Evolutionary conservation across 805 yeast genomes (phyloP).

Genomic region (Lipomyces sp.): DNA sequence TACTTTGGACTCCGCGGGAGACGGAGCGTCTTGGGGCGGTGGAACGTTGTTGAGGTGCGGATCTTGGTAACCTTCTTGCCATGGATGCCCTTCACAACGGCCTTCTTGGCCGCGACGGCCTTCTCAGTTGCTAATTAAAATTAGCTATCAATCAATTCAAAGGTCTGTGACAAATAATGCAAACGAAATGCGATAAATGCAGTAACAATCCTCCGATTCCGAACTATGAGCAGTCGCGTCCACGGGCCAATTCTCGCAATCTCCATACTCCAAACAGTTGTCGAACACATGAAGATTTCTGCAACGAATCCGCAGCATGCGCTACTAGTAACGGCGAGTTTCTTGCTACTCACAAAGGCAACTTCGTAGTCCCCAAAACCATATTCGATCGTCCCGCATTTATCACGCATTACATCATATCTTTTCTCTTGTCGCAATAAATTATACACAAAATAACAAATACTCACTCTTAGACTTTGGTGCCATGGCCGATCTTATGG

Average conservation of each 20-base stretch:
- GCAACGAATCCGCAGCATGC: too few relatives aligned
- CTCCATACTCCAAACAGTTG: background rate
- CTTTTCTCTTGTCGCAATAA: background rate
- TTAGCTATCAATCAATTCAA: background rate
- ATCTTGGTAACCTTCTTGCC: slow-evolving; percentile 87
- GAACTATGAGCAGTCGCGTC: background rate
- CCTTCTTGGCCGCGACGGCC: slow-evolving; percentile 98
- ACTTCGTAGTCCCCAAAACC: background rate
- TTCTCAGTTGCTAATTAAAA: slow-evolving; percentile 52
- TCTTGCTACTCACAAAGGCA: background rate
- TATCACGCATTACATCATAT: background rate
- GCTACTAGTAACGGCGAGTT: background rate
- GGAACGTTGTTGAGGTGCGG: slow-evolving; percentile 94
- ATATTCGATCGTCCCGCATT: background rate
- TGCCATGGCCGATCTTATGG: slow-evolving; percentile 18
- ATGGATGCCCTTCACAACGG: slow-evolving; percentile 97
- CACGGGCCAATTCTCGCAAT: background rate
- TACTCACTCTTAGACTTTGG: slow-evolving; percentile 18
- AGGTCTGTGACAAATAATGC: background rate
- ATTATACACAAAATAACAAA: background rate
- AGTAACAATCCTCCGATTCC: background rate
- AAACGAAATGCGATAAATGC: background rate
- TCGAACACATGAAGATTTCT: too few relatives aligned
- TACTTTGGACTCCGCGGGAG: slow-evolving; percentile 94
- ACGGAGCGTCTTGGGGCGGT: slow-evolving; percentile 95